phyloP scores from a whole-genome alignment of 1,139 yeast species.

The Geotrichum cucujoidarum region DNA sequence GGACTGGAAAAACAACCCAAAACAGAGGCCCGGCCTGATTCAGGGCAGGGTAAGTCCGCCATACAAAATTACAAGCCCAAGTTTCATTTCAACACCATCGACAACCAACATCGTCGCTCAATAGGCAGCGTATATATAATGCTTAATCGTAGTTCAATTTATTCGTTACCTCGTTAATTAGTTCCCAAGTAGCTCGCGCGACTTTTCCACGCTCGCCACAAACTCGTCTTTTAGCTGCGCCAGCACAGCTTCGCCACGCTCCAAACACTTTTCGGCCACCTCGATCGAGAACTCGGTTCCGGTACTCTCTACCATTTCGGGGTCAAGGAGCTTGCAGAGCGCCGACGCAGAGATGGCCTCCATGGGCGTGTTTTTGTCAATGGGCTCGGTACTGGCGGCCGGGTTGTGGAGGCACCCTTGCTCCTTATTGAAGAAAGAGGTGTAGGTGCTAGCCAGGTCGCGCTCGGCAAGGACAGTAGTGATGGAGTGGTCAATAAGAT shows the following conservation, averaged over 20 bases:
- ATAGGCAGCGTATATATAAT: too few relatives aligned
- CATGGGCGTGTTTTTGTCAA: background rate
- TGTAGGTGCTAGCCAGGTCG: too few relatives aligned
- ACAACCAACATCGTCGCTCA: too few relatives aligned
- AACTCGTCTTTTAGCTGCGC: background rate
- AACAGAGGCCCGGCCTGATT: too few relatives aligned
- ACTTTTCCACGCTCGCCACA: background rate
- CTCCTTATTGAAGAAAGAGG: background rate
- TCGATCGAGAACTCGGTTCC: background rate
- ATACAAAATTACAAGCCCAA: too few relatives aligned
- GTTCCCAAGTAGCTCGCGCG: too few relatives aligned
- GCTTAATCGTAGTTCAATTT: too few relatives aligned
- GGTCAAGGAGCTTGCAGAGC: slow-evolving; percentile 8
- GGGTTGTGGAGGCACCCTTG: background rate
- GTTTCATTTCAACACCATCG: too few relatives aligned
- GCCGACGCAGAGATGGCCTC: background rate
- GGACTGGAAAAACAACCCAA: too few relatives aligned
- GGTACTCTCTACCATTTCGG: too few relatives aligned
- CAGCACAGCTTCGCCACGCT: slow-evolving; percentile 1
- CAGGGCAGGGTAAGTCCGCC: too few relatives aligned
- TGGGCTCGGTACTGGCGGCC: background rate
- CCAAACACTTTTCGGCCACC: slow-evolving; percentile 3
- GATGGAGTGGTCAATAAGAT: background rate
- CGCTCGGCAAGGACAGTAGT: background rate
- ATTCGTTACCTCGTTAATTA: too few relatives aligned